Evolutionary conservation across 2,329 filamentous ascomycete genomes (phyloP).

Genomic region (Fusarium zealandicum): DNA sequence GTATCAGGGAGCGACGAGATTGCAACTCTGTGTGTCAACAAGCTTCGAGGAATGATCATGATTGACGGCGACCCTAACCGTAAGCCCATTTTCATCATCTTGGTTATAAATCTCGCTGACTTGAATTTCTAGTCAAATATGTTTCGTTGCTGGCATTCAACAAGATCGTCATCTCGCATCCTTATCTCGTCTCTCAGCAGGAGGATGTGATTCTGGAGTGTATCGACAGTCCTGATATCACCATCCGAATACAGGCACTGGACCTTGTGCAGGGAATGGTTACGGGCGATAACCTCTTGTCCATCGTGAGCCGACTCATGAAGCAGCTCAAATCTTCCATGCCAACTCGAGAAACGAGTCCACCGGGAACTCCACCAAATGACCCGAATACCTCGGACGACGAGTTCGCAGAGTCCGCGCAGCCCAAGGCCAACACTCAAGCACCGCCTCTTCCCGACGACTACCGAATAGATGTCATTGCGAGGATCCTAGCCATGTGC

Average conservation of each 20-base stretch:
- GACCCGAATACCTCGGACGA: slow-evolving; percentile 58
- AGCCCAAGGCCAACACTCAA: slow-evolving; percentile 45
- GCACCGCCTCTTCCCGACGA: slow-evolving; percentile 78
- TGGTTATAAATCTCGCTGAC: slow-evolving; percentile 18
- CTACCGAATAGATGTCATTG: slow-evolving; percentile 84
- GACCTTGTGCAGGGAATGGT: slow-evolving; percentile 96
- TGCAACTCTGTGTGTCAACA: slow-evolving; percentile 88
- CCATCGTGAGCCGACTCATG: slow-evolving; percentile 86
- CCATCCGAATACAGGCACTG: slow-evolving; percentile 90
- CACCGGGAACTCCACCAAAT: slow-evolving; percentile 54
- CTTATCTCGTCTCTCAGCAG: slow-evolving; percentile 86
- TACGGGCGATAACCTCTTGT: slow-evolving; percentile 81
- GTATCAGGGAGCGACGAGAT: slow-evolving; percentile 88
- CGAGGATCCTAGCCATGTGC: slow-evolving; percentile 86
- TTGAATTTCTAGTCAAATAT: slow-evolving; percentile 77
- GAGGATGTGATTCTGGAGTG: slow-evolving; percentile 97
- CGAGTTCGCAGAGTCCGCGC: slow-evolving; percentile 50
- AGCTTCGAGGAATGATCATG: slow-evolving; percentile 92
- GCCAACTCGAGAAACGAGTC: slow-evolving; percentile 56
- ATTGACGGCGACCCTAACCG: slow-evolving; percentile 92
- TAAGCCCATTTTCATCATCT: slow-evolving; percentile 55
- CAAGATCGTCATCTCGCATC: slow-evolving; percentile 89
- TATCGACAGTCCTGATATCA: slow-evolving; percentile 94
- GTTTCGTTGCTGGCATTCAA: slow-evolving; percentile 95
- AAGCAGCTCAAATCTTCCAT: slow-evolving; percentile 78